Evolutionary conservation across 208 protist genomes (phyloP).

Genomic region (Trypanosoma brucei): DNA sequence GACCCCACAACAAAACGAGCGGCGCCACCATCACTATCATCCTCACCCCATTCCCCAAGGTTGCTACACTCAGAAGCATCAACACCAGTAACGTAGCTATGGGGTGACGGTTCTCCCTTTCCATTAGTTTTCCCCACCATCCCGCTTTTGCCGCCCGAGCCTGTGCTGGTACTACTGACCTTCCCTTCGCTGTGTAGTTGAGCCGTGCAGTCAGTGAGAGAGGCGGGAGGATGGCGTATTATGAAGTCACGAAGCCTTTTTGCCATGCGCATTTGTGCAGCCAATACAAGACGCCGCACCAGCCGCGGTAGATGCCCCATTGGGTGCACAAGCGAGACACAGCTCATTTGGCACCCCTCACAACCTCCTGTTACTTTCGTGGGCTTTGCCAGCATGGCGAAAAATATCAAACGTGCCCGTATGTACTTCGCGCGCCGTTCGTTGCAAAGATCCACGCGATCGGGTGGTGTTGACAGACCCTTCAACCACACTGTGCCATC

Average conservation of each 20-base stretch:
- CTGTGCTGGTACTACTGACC: neutral
- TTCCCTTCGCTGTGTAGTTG: no score
- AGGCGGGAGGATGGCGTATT: slow-evolving; percentile 25
- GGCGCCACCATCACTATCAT: no score
- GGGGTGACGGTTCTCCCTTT: no score
- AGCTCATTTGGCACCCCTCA: slow-evolving; percentile 52
- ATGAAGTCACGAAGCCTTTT: slow-evolving; percentile 48
- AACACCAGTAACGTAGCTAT: no score
- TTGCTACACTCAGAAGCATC: no score
- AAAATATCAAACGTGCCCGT: slow-evolving; percentile 53
- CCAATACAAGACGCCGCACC: slow-evolving; percentile 67
- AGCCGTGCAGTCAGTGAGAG: slow-evolving; percentile 7
- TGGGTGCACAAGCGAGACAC: slow-evolving; percentile 69
- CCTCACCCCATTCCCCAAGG: no score
- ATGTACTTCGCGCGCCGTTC: slow-evolving; percentile 61
- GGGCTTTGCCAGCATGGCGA: slow-evolving; percentile 55
- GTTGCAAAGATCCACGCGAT: slow-evolving; percentile 50
- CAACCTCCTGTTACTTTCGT: slow-evolving; percentile 8
- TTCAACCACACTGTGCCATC: slow-evolving; percentile 65
- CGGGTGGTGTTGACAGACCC: slow-evolving; percentile 62
- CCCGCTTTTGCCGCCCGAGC: neutral
- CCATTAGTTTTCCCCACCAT: no score
- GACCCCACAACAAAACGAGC: no score
- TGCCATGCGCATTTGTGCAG: slow-evolving; percentile 42
- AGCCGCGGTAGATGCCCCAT: slow-evolving; percentile 66